phyloP scores from a whole-genome alignment of 2,329 filamentous ascomycete species.

The Orbilia oligospora region DNA sequence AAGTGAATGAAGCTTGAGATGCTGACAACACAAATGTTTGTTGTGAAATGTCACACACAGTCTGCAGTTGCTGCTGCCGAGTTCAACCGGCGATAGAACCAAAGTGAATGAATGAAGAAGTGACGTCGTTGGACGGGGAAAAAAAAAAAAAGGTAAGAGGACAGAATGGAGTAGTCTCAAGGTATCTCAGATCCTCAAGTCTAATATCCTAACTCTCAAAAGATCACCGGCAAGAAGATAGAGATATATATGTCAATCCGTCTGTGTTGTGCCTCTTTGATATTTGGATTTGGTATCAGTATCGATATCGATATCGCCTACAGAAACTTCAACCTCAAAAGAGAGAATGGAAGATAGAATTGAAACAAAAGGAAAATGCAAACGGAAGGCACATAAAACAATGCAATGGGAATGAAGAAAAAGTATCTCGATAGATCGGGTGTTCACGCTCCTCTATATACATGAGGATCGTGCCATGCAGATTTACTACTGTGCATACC shows the following conservation, averaged over 20 bases:
- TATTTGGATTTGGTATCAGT: too few species aligned
- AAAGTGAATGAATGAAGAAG: background rate
- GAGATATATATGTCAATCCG: background rate
- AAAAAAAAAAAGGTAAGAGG: background rate
- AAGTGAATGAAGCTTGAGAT: conserved; percentile 7
- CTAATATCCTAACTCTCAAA: background rate
- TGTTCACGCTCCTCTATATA: conserved; percentile 30
- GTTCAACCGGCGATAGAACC: background rate
- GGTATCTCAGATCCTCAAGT: conserved; percentile 10
- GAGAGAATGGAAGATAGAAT: conserved; percentile 36
- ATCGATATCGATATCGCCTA: background rate
- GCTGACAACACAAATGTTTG: conserved; percentile 27
- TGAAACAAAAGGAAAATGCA: conserved; percentile 37
- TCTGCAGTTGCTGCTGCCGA: background rate
- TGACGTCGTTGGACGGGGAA: too few species aligned
- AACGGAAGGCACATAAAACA: conserved; percentile 54
- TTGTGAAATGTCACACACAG: conserved; percentile 32
- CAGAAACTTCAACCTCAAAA: conserved; percentile 1
- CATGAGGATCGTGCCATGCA: too few species aligned
- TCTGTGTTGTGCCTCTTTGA: conserved; percentile 1
- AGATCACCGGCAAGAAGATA: background rate
- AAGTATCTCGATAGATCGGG: conserved; percentile 12
- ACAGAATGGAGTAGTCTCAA: background rate
- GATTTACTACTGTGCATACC: background rate
- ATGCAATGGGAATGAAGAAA: conserved; percentile 43